Base-by-base conservation (phyloP, 768 basidiomycete species). In the Galerina sulciceps region DNA sequence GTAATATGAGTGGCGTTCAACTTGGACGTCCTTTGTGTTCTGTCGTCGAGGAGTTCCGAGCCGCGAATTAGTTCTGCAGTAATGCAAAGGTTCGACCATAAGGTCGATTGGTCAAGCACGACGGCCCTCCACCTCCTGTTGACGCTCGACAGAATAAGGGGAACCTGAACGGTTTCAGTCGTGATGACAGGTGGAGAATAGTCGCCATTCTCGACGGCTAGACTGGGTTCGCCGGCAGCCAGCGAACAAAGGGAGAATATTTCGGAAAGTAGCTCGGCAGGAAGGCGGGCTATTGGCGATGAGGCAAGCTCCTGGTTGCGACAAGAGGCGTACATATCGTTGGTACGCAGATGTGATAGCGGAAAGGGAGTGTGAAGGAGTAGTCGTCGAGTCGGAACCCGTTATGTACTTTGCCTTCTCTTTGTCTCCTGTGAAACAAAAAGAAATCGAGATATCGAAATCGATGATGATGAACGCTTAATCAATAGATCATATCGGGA, bases 41-140 rank as follows among this genome's bases (percentile, higher is more conserved):
- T 55, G 42, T 54, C 18, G 22, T 67, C 50, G 18, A 60, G 36
- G 20, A 38, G 35, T 14, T 15, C 37, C 14, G 49, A 47, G 22
- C 60, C 53, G 36, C 67, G 61, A 22, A 81, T 57, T 62, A 80
- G 69, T 54, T 75, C 75, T 26, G 71, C 67, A 2, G 81, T 82
- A 41, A 86, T 71, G 59, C 81, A 84, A 15, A 88, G 70, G 55
- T 76, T 82, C 11, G 82, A 80, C 84, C 86, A 87, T 13, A 89
- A 67, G 36, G 75, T 72, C 1, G 85, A 75, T 10, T 82, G 85
- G 15, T 70, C 70, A 11, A 79, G 69, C 1, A 81, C 82, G 14
- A 89, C 75, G 31, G 65, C 57, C 41, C 86, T 77, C 86, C 86
- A 89, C 56, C 76, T 79, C 17, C 71, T 76, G 68, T 73, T 78